Conservation (phyloP, 192 early-diverging fungal species). For the Backusella psychrophila region DNA sequence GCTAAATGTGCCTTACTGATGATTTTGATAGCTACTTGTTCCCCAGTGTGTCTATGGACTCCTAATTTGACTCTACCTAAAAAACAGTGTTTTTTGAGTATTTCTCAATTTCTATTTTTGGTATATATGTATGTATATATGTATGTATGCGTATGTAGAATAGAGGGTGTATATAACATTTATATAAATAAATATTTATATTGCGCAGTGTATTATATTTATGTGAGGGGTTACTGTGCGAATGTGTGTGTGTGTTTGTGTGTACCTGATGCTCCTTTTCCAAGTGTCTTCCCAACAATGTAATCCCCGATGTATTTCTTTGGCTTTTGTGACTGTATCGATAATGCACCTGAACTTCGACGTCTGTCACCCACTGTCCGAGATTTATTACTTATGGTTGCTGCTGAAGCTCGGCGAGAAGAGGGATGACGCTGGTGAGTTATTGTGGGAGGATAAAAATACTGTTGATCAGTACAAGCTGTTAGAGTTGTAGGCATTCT, state of each 20-base stretch:
- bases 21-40: conserved; percentile 53
- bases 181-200: no score
- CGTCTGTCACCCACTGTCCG: conserved; percentile 25
- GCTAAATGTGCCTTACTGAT: conserved; percentile 49
- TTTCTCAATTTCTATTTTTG: background rate
- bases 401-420: conserved; percentile 17
- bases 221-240: background rate
- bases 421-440: background rate
- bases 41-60: conserved; percentile 43
- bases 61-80: conserved; percentile 52
- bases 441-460: conserved; percentile 1
- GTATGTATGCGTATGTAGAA: background rate
- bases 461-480: background rate
- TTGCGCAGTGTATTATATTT: background rate
- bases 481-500: conserved; percentile 13
- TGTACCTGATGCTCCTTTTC: conserved; percentile 54
- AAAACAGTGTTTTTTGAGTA: background rate
- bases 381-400: conserved; percentile 2
- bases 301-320: conserved; percentile 46
- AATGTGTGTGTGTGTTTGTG: background rate
- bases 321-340: conserved; percentile 23
- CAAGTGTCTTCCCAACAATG: conserved; percentile 46
- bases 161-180: background rate
- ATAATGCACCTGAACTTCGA: conserved; percentile 20
- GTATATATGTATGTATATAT: background rate